Base-by-base conservation (phyloP, 2,329 filamentous ascomycete species). In the Arthrinium phaeospermum region DNA sequence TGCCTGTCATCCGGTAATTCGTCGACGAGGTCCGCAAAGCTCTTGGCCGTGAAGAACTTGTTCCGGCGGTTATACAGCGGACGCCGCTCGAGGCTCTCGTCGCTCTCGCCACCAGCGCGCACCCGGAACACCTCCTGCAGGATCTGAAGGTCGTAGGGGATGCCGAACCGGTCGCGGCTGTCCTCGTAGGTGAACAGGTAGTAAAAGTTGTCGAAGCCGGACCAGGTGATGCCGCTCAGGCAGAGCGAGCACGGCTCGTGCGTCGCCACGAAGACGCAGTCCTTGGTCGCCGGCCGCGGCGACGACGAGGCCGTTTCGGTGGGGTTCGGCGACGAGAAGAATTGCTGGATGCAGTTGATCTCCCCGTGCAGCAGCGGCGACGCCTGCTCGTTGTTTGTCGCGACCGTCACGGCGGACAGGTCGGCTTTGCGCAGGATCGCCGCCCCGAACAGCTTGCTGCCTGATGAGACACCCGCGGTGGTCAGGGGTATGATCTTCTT, bases 151-250 rank as follows among this genome's bases (percentile, higher is more conserved):
- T 90, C 88, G 77, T 89, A 85, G 2, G 88, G 88, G 71, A 90
- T 89, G 3, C 79, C 78, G 75, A 90, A 90, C 7, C 88, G 76
- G 74, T 90, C 87, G 51, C 88, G 81, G 70, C 85, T 89, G 77
- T 90, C 88, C 78, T 89, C 86, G 76, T 90, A 89, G 0, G 88
- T 89, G 78, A 90, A 90, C 68, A 90, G 80, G 76, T 89, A 89
- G 78, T 88, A 90, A 71, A 90, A 82, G 78, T 87, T 85, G 72
- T 82, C 82, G 80, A 90, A 90, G 0, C 88, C 88, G 13, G 86
- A 85, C 88, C 88, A 90, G 12, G 88, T 83, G 73, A 90, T 90
- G 19, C 86, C 88, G 74, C 86, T 89, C 13, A 90, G 80, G 73
- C 88, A 90, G 2, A 90, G 82, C 61, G 85, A 88, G 81, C 88